Evolutionary conservation across 352 stramenopile species (phyloP).

Genomic region (Phytophthora sp.): DNA sequence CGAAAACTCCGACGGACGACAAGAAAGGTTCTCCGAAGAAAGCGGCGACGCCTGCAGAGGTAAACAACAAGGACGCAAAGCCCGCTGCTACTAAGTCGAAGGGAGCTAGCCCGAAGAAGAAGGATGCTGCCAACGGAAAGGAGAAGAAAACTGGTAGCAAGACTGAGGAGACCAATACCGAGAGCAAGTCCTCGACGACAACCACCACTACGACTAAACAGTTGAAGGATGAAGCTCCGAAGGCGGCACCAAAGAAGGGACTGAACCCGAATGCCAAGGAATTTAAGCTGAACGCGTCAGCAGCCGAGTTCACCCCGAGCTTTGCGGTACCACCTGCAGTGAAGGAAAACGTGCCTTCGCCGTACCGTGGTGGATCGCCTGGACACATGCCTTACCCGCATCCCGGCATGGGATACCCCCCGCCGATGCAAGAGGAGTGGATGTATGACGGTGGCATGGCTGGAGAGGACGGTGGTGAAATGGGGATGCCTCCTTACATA

Average conservation of each 20-base stretch:
- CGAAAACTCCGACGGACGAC: constrained; percentile 11
- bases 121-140: constrained; percentile 30
- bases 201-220: constrained; percentile 20
- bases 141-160: constrained; percentile 27
- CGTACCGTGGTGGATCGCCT: constrained; percentile 50
- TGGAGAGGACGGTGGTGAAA: constrained; percentile 54
- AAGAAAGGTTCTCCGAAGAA: constrained; percentile 27
- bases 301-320: constrained; percentile 72
- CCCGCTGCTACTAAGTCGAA: constrained; percentile 22
- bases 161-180: constrained; percentile 20
- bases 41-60: constrained; percentile 15
- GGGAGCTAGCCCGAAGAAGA: constrained; percentile 20
- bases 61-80: constrained; percentile 28
- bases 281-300: constrained; percentile 81
- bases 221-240: constrained; percentile 18
- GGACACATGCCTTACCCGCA: constrained; percentile 46
- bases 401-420: constrained; percentile 53
- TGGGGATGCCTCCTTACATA: constrained; percentile 61
- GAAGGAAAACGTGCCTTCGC: constrained; percentile 45
- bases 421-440: constrained; percentile 70
- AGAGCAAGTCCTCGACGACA: constrained; percentile 2
- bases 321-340: constrained; percentile 35
- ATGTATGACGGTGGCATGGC: constrained; percentile 62
- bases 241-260: constrained; percentile 56
- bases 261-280: constrained; percentile 89